phyloP scores from a whole-genome alignment of 371 early-diverging fungal species.

The Lichtheimia corymbifera region DNA sequence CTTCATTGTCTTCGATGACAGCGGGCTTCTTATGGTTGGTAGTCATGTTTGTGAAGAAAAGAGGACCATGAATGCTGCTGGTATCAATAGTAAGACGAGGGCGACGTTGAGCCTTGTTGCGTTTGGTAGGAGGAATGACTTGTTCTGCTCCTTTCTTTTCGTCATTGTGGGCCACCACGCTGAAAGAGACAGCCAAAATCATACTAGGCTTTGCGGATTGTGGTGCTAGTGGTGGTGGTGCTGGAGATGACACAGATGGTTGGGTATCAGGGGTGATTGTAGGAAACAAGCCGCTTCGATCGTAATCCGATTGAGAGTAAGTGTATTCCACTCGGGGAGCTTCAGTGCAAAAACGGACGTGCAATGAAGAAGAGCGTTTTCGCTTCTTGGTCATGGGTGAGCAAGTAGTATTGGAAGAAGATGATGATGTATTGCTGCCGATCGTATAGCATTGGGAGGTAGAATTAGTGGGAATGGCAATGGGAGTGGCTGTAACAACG shows the following conservation, averaged over 20 bases:
- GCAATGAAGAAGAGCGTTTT: conserved; percentile 18
- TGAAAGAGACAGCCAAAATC: conserved; percentile 7
- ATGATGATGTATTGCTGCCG: neutral
- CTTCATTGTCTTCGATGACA: conserved; percentile 5
- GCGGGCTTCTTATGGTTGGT: conserved; percentile 38
- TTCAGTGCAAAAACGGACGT: conserved; percentile 39
- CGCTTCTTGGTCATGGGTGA: conserved; percentile 12
- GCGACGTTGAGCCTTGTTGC: conserved; percentile 8
- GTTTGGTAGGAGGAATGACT: conserved; percentile 10
- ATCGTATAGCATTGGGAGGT: neutral
- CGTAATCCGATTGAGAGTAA: conserved; percentile 47
- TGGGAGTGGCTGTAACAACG: neutral
- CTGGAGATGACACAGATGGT: conserved; percentile 4
- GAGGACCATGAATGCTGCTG: conserved; percentile 38
- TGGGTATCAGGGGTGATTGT: neutral
- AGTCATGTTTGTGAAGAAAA: conserved; percentile 45
- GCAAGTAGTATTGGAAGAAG: neutral
- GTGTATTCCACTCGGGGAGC: conserved; percentile 36
- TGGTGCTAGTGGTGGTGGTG: neutral
- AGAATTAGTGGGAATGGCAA: conserved; percentile 1
- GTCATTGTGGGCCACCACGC: conserved; percentile 16
- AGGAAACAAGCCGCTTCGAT: conserved; percentile 41
- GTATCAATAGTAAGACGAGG: conserved; percentile 42
- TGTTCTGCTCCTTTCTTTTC: conserved; percentile 1
- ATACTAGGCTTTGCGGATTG: neutral